Conservation (phyloP, 257 asterid genomes). For the Knoxia roxburghii region DNA sequence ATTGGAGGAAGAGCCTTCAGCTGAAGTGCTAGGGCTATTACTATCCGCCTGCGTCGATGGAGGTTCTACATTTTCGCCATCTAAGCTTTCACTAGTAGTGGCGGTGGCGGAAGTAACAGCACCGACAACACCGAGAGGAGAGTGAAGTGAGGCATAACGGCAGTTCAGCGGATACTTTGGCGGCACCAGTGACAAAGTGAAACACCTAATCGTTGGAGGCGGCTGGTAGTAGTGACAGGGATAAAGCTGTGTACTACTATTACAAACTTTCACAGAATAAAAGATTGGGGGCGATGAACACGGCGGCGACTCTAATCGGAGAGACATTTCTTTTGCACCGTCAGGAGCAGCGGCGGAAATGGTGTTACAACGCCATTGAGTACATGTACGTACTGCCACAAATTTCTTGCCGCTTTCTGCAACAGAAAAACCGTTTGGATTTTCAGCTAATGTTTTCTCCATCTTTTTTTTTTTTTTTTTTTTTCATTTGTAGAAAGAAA, state of each 20-base stretch:
- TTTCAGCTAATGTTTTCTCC: no score
- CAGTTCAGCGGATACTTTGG: slow-evolving; percentile 9
- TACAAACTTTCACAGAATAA: neutral
- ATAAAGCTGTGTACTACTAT: neutral
- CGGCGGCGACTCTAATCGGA: slow-evolving; percentile 39
- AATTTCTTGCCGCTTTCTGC: neutral
- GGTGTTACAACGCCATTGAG: no score
- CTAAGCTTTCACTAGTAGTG: slow-evolving; percentile 8
- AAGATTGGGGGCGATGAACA: neutral
- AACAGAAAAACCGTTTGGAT: slow-evolving; percentile 8
- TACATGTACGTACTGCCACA: neutral
- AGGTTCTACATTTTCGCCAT: slow-evolving; percentile 28
- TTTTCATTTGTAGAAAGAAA: no score
- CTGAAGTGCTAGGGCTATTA: slow-evolving; percentile 18
- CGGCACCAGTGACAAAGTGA: neutral
- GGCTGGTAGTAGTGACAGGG: neutral
- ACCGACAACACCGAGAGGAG: slow-evolving; percentile 9
- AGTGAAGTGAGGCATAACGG: neutral
- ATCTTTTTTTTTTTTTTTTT: no score
- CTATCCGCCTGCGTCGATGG: slow-evolving; percentile 9
- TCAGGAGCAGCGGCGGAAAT: neutral
- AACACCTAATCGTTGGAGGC: neutral
- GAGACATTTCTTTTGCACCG: slow-evolving; percentile 35
- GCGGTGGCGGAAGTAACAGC: slow-evolving; percentile 1
- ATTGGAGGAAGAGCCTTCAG: slow-evolving; percentile 23